Evolutionary conservation across 1,284 basidiomycete genomes (phyloP), one percentile per base, ranked within the genome.

Genomic region (Papiliotrema fonsecae): DNA sequence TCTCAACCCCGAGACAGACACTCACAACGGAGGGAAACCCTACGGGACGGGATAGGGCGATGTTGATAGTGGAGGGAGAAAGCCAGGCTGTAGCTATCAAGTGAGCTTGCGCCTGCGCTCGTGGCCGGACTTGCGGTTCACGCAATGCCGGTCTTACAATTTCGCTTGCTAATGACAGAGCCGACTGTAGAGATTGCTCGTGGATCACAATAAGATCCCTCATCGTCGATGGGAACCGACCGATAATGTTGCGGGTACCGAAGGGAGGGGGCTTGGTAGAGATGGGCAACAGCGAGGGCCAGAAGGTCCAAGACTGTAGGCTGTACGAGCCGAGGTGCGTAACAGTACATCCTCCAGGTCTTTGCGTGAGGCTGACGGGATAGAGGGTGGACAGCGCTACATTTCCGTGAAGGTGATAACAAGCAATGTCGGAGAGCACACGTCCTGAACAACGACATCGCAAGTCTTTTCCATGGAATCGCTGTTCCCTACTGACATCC

Each of bases 331-430:
- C 74, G 25, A 65, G 70, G 69, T 69, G 36, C 31, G 45, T n/a
- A n/a, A n/a, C 26, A 11, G 6, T 13, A 6, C 36, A 11, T 28
- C 26, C 31, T 19, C 9, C 18, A 11, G 19, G 9, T 31, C 38
- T 25, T 6, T 40, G 18, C 7, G 5, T 32, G 24, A 6, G 9
- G 6, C 26, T 6, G n/a, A 5, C 28, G 6, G n/a, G 6, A n/a
- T 14, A 72, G 73, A 46, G 74, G 74, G 3, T 75, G 74, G 74
- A 70, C 65, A 34, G 72, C 73, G 4, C 51, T 75, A 36, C 74
- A 75, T 57, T 67, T 72, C 41, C 55, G 74, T 36, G 74, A 75
- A 50, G 74, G 74, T 0, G 71, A 75, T 52, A 51, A 55, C 45
- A 66, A 64, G 45, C 64, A 69, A 32, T 75, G 74, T 49, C 54